Conservation (phyloP, 2,329 filamentous ascomycete genomes). For the Penicillium sumatraense region DNA sequence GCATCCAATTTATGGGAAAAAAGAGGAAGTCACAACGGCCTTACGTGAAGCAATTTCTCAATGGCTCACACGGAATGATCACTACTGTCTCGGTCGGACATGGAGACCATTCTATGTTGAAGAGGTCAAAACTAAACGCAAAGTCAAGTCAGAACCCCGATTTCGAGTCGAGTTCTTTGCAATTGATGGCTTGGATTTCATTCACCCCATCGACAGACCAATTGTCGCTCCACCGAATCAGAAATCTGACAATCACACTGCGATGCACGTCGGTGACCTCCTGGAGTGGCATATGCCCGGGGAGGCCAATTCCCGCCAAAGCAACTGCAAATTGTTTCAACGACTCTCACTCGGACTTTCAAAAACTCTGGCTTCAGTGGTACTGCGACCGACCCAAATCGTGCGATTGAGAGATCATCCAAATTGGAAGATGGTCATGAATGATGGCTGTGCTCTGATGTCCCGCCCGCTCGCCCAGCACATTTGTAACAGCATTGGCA, state of each 20-base stretch:
- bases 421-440: constrained; percentile 44
- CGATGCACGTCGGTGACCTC: constrained; percentile 45
- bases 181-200: constrained; percentile 48
- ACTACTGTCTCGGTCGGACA: constrained; percentile 46
- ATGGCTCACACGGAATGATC: constrained; percentile 46
- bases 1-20: constrained; percentile 32
- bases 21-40: constrained; percentile 26
- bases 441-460: constrained; percentile 60
- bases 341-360: constrained; percentile 50
- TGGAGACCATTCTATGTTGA: constrained; percentile 53
- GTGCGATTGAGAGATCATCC: constrained; percentile 36
- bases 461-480: constrained; percentile 55
- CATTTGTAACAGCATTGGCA: constrained; percentile 51
- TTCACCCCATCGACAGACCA: constrained; percentile 8
- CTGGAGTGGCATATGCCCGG: constrained; percentile 52
- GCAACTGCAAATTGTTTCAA: constrained; percentile 51
- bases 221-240: constrained; percentile 29
- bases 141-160: constrained; percentile 28
- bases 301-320: constrained; percentile 40
- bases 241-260: constrained; percentile 34
- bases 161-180: constrained; percentile 50
- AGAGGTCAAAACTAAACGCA: constrained; percentile 40
- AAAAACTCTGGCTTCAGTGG: constrained; percentile 47
- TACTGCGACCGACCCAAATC: constrained; percentile 43
- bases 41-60: constrained; percentile 40